Evolutionary conservation across 192 early-diverging fungal species (phyloP).

Genomic region (Globomyces pollinis-pini): DNA sequence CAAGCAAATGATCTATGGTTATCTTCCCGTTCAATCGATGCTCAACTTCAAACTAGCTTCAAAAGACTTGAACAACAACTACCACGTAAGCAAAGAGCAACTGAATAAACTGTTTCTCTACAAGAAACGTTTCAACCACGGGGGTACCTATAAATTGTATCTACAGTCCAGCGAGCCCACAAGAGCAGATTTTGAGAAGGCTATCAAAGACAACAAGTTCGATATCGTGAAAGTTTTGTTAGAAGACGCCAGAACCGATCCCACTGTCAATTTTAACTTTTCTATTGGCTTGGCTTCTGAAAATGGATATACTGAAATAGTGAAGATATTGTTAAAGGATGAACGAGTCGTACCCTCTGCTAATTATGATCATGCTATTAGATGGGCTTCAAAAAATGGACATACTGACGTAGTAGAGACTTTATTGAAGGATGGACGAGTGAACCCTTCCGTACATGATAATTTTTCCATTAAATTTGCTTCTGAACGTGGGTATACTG

Average conservation of each 20-base stretch:
- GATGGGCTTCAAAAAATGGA: neutral
- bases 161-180: no score
- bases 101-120: no score
- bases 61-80: no score
- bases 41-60: no score
- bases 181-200: no score
- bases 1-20: no score
- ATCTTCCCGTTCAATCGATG: no score
- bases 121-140: no score
- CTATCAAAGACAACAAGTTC: no score
- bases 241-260: neutral
- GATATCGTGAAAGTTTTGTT: neutral
- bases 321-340: neutral
- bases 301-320: neutral
- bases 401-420: neutral
- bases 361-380: neutral
- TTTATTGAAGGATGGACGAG: neutral
- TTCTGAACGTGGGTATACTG: neutral
- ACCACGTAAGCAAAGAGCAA: no score
- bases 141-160: no score
- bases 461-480: neutral
- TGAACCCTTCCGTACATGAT: neutral
- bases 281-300: neutral
- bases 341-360: neutral
- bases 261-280: neutral